Conservation (phyloP, 345 rosid genomes). For the Eucalyptus lansdowneana region DNA sequence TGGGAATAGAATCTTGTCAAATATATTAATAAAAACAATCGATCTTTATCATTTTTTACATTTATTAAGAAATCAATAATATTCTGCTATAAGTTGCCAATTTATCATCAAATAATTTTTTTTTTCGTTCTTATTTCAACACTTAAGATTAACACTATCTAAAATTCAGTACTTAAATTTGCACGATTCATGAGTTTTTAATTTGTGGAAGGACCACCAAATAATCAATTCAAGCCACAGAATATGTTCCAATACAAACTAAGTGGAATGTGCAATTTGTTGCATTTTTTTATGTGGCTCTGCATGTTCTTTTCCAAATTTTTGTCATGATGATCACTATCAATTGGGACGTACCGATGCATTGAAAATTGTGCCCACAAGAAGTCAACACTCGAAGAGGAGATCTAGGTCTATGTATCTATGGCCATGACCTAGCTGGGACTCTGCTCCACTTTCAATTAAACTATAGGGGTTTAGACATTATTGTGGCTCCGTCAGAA, state of each 20-base stretch:
- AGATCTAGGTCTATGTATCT: background rate
- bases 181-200: background rate
- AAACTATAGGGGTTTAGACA: background rate
- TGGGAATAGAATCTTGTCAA: background rate
- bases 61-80: background rate
- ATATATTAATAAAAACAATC: background rate
- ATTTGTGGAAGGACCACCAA: background rate
- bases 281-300: background rate
- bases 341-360: background rate
- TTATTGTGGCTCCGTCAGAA: background rate
- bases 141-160: background rate
- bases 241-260: background rate
- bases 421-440: background rate
- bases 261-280: background rate
- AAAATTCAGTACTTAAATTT: background rate
- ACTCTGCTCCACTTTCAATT: background rate
- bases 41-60: background rate
- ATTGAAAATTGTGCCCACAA: background rate
- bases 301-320: background rate
- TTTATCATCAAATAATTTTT: background rate
- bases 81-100: background rate
- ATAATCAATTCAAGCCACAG: background rate
- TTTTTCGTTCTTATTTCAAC: background rate
- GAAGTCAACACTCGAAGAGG: background rate
- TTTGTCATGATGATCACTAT: background rate